Conservation (phyloP, 1,284 basidiomycete species). For the Trichosporon asahii region DNA sequence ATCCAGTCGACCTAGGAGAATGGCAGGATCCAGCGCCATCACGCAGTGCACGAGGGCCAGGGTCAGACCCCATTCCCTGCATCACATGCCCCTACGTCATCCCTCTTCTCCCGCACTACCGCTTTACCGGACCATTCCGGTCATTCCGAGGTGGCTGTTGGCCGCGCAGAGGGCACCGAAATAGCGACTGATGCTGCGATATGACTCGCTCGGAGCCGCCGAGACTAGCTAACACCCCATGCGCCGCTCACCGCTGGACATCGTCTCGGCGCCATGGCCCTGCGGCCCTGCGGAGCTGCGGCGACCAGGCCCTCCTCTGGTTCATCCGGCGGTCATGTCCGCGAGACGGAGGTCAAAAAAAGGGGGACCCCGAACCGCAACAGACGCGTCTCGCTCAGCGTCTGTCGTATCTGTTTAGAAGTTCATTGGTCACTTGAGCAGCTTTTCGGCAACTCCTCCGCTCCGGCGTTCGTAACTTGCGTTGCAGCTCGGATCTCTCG, state of each 20-base stretch:
- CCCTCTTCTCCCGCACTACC: background rate
- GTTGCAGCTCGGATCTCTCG: background rate
- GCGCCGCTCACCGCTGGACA: background rate
- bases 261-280: background rate
- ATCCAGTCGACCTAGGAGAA: background rate
- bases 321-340: background rate
- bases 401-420: background rate
- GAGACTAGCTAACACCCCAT: background rate
- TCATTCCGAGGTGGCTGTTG: background rate
- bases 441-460: background rate
- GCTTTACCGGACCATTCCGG: background rate
- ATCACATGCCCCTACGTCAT: background rate
- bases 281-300: background rate
- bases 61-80: background rate
- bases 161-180: background rate
- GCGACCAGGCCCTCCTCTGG: background rate
- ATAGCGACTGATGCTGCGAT: background rate
- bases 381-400: background rate
- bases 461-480: background rate
- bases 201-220: background rate
- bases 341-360: background rate
- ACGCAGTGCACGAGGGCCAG: background rate
- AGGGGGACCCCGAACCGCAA: background rate
- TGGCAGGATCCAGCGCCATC: background rate
- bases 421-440: background rate